Conservation (phyloP, 202 grass and related monocot genomes). For the Musa balbisiana region DNA sequence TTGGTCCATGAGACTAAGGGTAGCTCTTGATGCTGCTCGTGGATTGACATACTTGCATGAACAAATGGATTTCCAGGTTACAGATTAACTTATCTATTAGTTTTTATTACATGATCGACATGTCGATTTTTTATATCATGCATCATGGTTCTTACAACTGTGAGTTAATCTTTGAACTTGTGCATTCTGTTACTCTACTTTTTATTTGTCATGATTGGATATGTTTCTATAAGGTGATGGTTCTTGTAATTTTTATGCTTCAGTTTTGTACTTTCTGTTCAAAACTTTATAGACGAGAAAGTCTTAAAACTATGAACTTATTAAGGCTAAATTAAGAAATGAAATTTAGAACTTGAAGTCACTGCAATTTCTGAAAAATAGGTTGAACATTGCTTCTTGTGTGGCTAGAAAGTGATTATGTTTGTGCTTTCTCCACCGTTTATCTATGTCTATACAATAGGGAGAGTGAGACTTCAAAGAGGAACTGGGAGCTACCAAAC, state of each 20-base stretch:
- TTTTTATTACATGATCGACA: neutral
- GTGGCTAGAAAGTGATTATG: no score
- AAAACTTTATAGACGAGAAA: neutral
- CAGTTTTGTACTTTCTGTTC: neutral
- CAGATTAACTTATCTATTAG: slow-evolving; percentile 1
- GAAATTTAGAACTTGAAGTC: no score
- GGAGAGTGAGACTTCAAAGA: no score
- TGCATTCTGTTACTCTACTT: neutral
- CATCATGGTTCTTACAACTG: neutral
- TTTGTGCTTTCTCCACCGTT: no score
- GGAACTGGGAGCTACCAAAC: no score
- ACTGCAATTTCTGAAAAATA: no score
- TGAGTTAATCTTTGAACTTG: neutral
- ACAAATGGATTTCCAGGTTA: slow-evolving; percentile 98
- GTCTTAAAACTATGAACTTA: neutral
- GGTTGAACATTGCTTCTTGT: no score
- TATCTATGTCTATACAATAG: no score
- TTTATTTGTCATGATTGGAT: neutral
- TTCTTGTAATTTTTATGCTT: neutral
- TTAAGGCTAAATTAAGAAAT: neutral
- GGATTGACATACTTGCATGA: slow-evolving; percentile 91
- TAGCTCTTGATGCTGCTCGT: slow-evolving; percentile 71
- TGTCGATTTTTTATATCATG: neutral
- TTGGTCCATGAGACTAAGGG: slow-evolving; percentile 81
- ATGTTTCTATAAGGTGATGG: neutral